These are phyloP conservation scores for Claviceps citrina DNA, from an alignment of 2,329 filamentous ascomycete genomes.

Conservation along the genomic window DNA sequence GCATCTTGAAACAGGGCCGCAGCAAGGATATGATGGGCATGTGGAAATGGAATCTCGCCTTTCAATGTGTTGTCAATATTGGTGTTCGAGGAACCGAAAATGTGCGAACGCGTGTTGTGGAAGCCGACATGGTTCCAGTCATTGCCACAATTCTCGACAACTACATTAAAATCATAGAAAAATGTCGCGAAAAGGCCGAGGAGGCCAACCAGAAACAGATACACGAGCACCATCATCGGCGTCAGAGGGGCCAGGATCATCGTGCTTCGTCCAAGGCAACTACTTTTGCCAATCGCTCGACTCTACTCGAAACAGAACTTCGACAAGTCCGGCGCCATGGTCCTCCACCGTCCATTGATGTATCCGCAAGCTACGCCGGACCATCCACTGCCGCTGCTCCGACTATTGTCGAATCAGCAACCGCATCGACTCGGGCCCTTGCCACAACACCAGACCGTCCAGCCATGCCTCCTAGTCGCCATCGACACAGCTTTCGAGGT, in stretches of 20 bases:
- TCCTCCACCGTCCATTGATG: slow-evolving; percentile 56
- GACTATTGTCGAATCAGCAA: slow-evolving; percentile 12
- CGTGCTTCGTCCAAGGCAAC: slow-evolving; percentile 33
- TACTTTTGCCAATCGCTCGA: slow-evolving; percentile 37
- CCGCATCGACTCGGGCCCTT: slow-evolving; percentile 7
- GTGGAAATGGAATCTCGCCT: slow-evolving; percentile 99
- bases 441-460: slow-evolving; percentile 9
- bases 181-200: slow-evolving; percentile 74
- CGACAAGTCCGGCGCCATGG: slow-evolving; percentile 58
- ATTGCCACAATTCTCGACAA: slow-evolving; percentile 97
- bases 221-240: slow-evolving; percentile 33
- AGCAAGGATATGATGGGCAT: slow-evolving; percentile 99
- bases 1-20: slow-evolving; percentile 92
- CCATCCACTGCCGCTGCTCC: slow-evolving; percentile 19
- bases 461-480: slow-evolving; percentile 21
- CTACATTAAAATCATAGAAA: slow-evolving; percentile 92
- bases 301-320: slow-evolving; percentile 41
- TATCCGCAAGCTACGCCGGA: slow-evolving; percentile 28
- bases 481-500: slow-evolving; percentile 34
- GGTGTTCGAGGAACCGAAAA: slow-evolving; percentile 89
- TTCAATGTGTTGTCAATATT: slow-evolving; percentile 98
- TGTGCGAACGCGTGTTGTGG: slow-evolving; percentile 86
- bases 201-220: slow-evolving; percentile 60
- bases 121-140: slow-evolving; percentile 97
- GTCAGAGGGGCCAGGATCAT: slow-evolving; percentile 34